Base-by-base conservation (phyloP, 139 green algal genomes). In the Micromonas commoda region DNA sequence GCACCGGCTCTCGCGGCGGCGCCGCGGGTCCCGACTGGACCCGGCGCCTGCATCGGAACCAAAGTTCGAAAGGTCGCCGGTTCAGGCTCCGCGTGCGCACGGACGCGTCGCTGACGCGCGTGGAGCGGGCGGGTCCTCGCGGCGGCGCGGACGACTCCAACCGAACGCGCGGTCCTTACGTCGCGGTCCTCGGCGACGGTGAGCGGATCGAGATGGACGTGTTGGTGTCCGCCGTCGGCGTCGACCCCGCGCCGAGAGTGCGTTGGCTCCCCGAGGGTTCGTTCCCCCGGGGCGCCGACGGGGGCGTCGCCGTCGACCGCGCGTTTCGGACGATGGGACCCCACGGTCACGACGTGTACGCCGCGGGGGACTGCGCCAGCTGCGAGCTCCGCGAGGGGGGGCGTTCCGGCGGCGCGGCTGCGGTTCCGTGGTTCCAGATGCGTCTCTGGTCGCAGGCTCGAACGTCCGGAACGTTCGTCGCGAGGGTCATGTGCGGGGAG, bases 351-450 rank as follows among this genome's bases (percentile, higher is more conserved):
- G 74, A 39, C 19, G 78, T 96, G 0, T 96, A 77, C 53, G 92
- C 91, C 5, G 91, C 91, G 2, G 92, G 92, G 3, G 92, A 97
- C 85, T 82, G 79, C 61, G 92, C 88, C 81, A 88, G 76, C 9
- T 60, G 86, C 1, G 39, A 29, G 23, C 45, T 28, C 3, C 39
- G 60, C 20, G 45, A 35, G 0, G 52, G 64, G 32, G 57, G 23
- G 1, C 45, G 60, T 13, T 2, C 38, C 19, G 72, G 73, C 6
- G 80, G 75, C n/a, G 78, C 82, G n/a, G n/a, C n/a, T n/a, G n/a
- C n/a, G n/a, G n/a, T n/a, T n/a, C n/a, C n/a, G 52, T 97, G 89
- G 89, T 96, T 96, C 69, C 92, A 96, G 79, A 92, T 92, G 88
- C 79, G 89, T 26, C 82, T 92, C 6, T 93, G 89, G 89, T 87